A percentile compares a stretch with the other conserved stretches of the same genome.
These are phyloP conservation scores for Crithidia fasciculata DNA, from an alignment of 208 protist species.

Conservation along the genomic window DNA sequence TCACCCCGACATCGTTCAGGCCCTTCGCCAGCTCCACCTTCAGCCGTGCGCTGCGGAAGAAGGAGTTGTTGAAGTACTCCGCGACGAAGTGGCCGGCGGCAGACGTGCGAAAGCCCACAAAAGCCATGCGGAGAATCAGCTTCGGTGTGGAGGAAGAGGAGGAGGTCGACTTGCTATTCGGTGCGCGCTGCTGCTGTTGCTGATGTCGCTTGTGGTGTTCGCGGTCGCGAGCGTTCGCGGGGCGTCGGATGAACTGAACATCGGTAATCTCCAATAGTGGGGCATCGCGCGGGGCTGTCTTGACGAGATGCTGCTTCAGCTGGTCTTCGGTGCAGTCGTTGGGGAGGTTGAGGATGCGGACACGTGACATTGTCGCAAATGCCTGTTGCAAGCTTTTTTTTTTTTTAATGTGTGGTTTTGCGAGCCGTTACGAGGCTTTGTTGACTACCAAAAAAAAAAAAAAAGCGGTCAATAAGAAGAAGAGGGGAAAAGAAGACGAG, in stretches of 20 bases:
- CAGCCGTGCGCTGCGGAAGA: constrained; percentile 94
- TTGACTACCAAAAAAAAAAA: not conserved
- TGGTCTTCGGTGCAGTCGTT: constrained; percentile 92
- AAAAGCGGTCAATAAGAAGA: not conserved
- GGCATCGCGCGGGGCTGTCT: constrained; percentile 70
- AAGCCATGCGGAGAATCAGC: constrained; percentile 94
- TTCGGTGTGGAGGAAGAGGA: not conserved
- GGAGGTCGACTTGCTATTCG: not conserved
- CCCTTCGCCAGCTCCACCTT: constrained; percentile 83
- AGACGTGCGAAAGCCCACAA: constrained; percentile 93
- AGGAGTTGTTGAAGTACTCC: constrained; percentile 93
- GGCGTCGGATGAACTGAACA: constrained; percentile 54
- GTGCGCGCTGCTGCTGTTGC: constrained; percentile 18
- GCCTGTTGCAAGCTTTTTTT: not conserved
- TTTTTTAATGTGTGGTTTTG: not conserved
- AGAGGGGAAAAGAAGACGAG: no score
- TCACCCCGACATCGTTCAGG: constrained; percentile 64
- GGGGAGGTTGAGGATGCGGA: constrained; percentile 96
- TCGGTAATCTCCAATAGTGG: constrained; percentile 90
- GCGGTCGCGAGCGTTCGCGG: constrained; percentile 21
- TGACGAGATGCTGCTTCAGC: constrained; percentile 89
- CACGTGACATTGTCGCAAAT: constrained; percentile 67
- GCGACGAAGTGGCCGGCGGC: constrained; percentile 89
- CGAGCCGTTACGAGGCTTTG: no score
- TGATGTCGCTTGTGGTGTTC: constrained; percentile 23